Evolutionary conservation across 2,329 filamentous ascomycete species (phyloP).

Genomic region (Colletotrichum sp.): DNA sequence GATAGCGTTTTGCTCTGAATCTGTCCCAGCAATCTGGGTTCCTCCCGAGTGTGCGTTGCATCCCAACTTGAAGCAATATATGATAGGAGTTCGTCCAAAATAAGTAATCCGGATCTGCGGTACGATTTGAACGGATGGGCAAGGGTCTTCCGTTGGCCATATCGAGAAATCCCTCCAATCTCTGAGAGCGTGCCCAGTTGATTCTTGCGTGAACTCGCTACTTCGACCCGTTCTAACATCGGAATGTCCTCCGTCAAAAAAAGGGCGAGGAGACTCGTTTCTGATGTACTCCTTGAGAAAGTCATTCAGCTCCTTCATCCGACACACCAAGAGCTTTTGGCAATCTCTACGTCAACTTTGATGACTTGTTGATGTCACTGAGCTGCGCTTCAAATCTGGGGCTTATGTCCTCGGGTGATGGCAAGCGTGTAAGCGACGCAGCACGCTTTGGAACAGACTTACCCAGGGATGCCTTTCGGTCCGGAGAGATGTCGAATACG

Average conservation of each 20-base stretch:
- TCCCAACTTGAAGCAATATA: background rate
- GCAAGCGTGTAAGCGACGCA: background rate
- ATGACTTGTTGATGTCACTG: background rate
- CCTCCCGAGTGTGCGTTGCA: background rate
- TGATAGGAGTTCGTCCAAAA: background rate
- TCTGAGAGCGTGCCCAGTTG: background rate
- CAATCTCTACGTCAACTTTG: background rate
- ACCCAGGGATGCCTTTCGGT: background rate
- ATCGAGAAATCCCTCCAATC: background rate
- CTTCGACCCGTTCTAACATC: background rate
- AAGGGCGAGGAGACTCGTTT: background rate
- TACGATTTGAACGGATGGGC: background rate
- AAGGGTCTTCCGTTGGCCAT: background rate
- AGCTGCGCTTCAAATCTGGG: background rate
- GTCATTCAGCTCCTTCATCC: background rate
- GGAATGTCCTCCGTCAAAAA: background rate
- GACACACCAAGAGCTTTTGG: background rate
- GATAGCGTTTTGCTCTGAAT: background rate
- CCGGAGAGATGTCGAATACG: background rate
- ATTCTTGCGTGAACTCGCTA: background rate
- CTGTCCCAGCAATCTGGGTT: background rate
- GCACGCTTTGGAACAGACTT: background rate
- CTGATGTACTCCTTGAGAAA: background rate
- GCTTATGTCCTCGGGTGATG: background rate
- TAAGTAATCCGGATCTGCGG: background rate